A percentile compares a stretch with the other conserved stretches of the same genome.
Evolutionary conservation across 2,329 filamentous ascomycete species (phyloP).

Genomic region (Exophiala alcalophila): DNA sequence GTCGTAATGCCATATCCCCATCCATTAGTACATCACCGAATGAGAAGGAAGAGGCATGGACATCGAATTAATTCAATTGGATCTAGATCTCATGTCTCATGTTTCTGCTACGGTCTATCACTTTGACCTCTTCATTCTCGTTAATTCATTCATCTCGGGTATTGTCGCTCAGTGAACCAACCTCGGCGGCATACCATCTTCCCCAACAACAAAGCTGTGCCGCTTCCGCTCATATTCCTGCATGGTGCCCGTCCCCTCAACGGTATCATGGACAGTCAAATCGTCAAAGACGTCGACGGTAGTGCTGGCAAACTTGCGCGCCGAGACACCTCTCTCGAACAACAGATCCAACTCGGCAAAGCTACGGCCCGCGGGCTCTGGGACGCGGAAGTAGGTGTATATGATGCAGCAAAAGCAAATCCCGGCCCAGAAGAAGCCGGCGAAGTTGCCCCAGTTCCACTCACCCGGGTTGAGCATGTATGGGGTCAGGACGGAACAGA

Average conservation of each 20-base stretch:
- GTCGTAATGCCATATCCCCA: no score
- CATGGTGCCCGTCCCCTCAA: constrained; percentile 15
- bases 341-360: constrained; percentile 84
- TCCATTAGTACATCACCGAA: no score
- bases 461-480: constrained; percentile 83
- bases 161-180: constrained; percentile 1
- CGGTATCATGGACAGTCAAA: constrained; percentile 17
- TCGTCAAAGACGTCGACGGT: constrained; percentile 55
- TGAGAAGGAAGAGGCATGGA: no score
- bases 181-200: constrained; percentile 5
- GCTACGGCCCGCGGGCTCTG: constrained; percentile 74
- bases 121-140: not conserved
- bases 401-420: constrained; percentile 77
- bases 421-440: constrained; percentile 84
- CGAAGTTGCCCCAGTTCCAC: constrained; percentile 85
- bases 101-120: no score
- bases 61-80: no score
- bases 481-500: constrained; percentile 77
- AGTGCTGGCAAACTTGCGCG: constrained; percentile 66
- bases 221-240: constrained; percentile 13
- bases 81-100: no score
- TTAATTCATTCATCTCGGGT: not conserved
- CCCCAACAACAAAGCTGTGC: constrained; percentile 3
- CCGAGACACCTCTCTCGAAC: constrained; percentile 70
- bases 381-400: constrained; percentile 77